Evolutionary conservation across 1,284 basidiomycete genomes (phyloP).

Genomic region (Sporisorium exsertum): DNA sequence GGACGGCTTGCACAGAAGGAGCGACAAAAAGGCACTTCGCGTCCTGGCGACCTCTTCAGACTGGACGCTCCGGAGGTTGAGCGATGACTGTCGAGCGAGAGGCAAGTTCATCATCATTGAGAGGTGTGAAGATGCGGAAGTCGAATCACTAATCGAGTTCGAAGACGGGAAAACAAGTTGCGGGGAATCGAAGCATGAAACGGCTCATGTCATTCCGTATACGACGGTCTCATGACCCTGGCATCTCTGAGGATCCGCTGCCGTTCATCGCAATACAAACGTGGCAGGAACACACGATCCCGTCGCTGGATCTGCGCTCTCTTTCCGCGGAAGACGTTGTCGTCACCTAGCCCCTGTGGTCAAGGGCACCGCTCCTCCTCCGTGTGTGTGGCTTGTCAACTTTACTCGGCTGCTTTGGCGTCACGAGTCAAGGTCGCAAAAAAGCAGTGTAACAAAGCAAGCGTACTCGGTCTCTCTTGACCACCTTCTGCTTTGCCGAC

Average conservation of each 20-base stretch:
- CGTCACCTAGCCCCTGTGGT: background rate
- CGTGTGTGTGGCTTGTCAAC: too few species aligned
- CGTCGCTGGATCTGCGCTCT: background rate
- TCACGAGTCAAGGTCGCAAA: background rate
- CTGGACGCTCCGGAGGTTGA: background rate
- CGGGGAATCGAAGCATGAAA: slow-evolving; percentile 15
- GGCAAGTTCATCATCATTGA: background rate
- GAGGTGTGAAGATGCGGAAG: slow-evolving; percentile 1
- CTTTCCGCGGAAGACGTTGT: background rate
- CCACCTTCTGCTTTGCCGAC: too few species aligned
- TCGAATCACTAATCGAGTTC: slow-evolving; percentile 6
- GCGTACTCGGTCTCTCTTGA: background rate
- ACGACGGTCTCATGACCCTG: slow-evolving; percentile 8
- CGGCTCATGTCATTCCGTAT: slow-evolving; percentile 12
- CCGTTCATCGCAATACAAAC: too few species aligned
- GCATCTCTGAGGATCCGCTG: background rate
- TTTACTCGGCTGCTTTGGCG: too few species aligned
- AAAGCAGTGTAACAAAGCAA: background rate
- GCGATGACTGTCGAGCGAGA: background rate
- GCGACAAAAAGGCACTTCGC: too few species aligned
- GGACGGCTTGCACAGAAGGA: too few species aligned
- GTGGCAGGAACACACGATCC: background rate
- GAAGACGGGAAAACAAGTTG: slow-evolving; percentile 4
- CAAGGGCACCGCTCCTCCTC: background rate
- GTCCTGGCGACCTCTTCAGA: too few species aligned